Percentiles rank a stretch among this genome's conserved stretches.
Evolutionary conservation across 805 yeast genomes (phyloP).

Genomic region (Yarrowia osloensis): DNA sequence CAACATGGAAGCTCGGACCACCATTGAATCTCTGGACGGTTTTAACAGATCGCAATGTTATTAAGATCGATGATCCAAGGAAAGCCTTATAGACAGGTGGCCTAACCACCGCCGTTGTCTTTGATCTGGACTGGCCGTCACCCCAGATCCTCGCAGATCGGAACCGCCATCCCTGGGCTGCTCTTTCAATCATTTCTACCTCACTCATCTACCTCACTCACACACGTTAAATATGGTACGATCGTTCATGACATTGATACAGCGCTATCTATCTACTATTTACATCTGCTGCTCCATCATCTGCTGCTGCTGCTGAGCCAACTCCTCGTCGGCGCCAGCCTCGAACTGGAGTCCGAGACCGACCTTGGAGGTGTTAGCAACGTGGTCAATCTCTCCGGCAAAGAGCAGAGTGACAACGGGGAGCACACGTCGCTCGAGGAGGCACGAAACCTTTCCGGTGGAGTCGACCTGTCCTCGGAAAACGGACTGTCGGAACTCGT

Average conservation of each 20-base stretch:
- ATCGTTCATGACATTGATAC: slow-evolving; percentile 19
- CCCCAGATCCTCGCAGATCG: too few relatives aligned
- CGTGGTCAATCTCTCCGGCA: slow-evolving; percentile 91
- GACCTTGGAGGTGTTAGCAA: slow-evolving; percentile 71
- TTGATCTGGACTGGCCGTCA: too few relatives aligned
- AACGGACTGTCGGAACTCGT: slow-evolving; percentile 94
- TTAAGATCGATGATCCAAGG: too few relatives aligned
- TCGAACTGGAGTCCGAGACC: slow-evolving; percentile 97
- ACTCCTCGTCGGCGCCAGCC: slow-evolving; percentile 88
- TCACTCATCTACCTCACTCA: too few relatives aligned
- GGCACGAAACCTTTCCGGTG: slow-evolving; percentile 83
- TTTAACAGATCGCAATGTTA: too few relatives aligned
- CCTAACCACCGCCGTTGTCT: too few relatives aligned
- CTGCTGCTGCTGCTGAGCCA: slow-evolving; percentile 45
- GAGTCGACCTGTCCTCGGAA: slow-evolving; percentile 95
- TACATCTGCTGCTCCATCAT: slow-evolving; percentile 34
- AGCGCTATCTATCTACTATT: slow-evolving; percentile 23
- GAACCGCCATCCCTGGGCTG: too few relatives aligned
- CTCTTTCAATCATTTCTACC: too few relatives aligned
- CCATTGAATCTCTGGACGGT: too few relatives aligned
- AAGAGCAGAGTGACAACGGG: slow-evolving; percentile 88
- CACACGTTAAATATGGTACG: slow-evolving; percentile 18
- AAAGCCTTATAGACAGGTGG: too few relatives aligned
- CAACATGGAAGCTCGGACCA: too few relatives aligned
- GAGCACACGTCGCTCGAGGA: slow-evolving; percentile 88